Conservation (phyloP, 2,329 filamentous ascomycete genomes). For the Neonectria punicea region DNA sequence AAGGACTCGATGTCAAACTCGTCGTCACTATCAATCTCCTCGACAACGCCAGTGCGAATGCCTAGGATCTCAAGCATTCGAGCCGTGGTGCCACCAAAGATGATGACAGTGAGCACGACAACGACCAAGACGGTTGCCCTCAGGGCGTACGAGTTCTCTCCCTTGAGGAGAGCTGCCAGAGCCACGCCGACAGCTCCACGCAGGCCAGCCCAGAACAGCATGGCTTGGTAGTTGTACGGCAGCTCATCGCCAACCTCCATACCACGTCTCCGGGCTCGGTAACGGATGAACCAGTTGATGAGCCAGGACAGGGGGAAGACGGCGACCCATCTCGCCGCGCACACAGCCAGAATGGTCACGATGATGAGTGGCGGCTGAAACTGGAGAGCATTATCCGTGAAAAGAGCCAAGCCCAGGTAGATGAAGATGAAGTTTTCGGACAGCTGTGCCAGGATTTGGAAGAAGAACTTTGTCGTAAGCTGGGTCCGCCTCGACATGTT, state of each 20-base stretch:
- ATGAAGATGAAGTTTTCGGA: slow-evolving; percentile 99
- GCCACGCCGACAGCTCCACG: slow-evolving; percentile 96
- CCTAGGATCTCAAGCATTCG: slow-evolving; percentile 97
- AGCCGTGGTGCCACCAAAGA: slow-evolving; percentile 96
- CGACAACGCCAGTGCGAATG: slow-evolving; percentile 95
- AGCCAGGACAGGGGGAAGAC: slow-evolving; percentile 91
- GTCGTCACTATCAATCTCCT: slow-evolving; percentile 97
- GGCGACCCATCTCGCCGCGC: slow-evolving; percentile 89
- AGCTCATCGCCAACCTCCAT: slow-evolving; percentile 84
- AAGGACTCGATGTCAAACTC: slow-evolving; percentile 95
- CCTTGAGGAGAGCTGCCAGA: slow-evolving; percentile 86
- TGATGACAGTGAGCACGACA: slow-evolving; percentile 97
- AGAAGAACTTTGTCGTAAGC: slow-evolving; percentile 96
- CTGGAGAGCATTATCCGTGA: slow-evolving; percentile 86
- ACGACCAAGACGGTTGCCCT: slow-evolving; percentile 97
- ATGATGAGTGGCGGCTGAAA: slow-evolving; percentile 97
- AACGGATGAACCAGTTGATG: slow-evolving; percentile 94
- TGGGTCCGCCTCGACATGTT: slow-evolving; percentile 99
- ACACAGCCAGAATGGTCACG: slow-evolving; percentile 90
- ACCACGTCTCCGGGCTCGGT: slow-evolving; percentile 81
- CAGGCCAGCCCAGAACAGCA: slow-evolving; percentile 99
- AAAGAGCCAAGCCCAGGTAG: slow-evolving; percentile 93
- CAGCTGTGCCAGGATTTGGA: slow-evolving; percentile 92
- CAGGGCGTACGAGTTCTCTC: slow-evolving; percentile 82
- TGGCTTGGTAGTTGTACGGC: slow-evolving; percentile 95